A percentile compares a stretch with the other conserved stretches of the same genome.
Conservation (phyloP, 495 filamentous ascomycete genomes). For the Penicillium riverlandense region DNA sequence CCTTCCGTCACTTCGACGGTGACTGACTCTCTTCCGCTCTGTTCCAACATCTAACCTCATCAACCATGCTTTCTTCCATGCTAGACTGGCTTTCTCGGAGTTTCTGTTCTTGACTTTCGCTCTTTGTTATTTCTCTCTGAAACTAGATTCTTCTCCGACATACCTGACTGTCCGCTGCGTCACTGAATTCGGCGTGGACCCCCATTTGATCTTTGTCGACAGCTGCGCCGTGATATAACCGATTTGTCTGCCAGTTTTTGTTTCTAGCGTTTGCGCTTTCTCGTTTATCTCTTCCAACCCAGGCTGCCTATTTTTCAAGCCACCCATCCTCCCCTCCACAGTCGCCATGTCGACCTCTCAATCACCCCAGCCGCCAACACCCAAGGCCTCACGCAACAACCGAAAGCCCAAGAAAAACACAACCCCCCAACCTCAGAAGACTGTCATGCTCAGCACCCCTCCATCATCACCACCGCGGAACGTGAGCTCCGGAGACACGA, state of each 20-base stretch:
- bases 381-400: constrained; percentile 32
- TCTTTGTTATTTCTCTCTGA: not conserved
- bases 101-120: not conserved
- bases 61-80: not conserved
- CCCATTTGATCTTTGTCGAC: constrained; percentile 11
- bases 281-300: constrained; percentile 13
- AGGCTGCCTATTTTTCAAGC: constrained; percentile 45
- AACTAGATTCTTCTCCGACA: not conserved
- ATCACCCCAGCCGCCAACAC: constrained; percentile 31
- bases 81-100: not conserved
- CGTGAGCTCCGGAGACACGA: constrained; percentile 25
- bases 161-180: not conserved
- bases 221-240: constrained; percentile 31
- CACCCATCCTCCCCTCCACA: constrained; percentile 1
- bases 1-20: not conserved
- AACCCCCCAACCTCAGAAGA: constrained; percentile 26
- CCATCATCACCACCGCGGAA: constrained; percentile 37
- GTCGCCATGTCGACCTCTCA: constrained; percentile 35
- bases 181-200: constrained; percentile 4
- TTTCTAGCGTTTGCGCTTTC: constrained; percentile 9
- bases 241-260: constrained; percentile 8
- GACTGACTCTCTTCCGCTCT: no score
- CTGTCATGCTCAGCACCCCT: constrained; percentile 28
- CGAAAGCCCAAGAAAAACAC: constrained; percentile 32
- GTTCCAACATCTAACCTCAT: not conserved